Base-by-base conservation (phyloP, 2,329 filamentous ascomycete species). In the Cytospora piceicola region DNA sequence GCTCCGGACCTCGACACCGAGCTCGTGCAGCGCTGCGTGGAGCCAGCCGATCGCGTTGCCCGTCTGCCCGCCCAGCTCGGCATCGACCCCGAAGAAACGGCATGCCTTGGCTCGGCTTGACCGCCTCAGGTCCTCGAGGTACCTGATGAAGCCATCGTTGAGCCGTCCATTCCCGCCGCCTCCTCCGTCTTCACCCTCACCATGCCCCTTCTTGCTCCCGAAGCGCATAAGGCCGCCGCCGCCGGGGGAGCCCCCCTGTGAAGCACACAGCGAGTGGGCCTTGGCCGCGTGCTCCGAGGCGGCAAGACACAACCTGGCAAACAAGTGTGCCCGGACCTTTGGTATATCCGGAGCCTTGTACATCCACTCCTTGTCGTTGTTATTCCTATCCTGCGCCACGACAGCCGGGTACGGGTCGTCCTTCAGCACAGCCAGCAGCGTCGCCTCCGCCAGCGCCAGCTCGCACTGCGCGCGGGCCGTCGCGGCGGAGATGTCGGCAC, bases 361-460 rank as follows among this genome's bases (percentile, higher is more conserved):
- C 93, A 98, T 98, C 94, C 94, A 99, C 70, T 98, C 94, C 68
- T 86, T 93, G 76, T 94, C 93, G 70, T 90, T 88, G 61, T 89
- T 87, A 74, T 96, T 96, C 57, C 94, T 85, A 64, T 90, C 87
- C 72, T 96, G 92, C 0, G 93, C 88, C 2, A 96, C 90, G 8
- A 89, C 86, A 1, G 90, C 88, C 1, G 94, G 90, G 73, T 97
- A 98, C 0, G 94, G 93, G 73, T 99, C 95, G 74, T 98, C 94
- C 72, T 98, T 98, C 58, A 96, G 77, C 0, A 98, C 93, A 0
- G 93, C 93, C 1, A 97, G 85, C 1, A 98, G 83, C 0, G 94
- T 97, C 0, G 94, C 94, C 77, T 97, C 94, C 2, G 94, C 93
- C 36, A 95, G 82, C 0, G 92, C 88, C 3, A 97, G 82, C 14